Base-by-base conservation (phyloP, 2,329 filamentous ascomycete genomes). In the Pestalotiopsis sp. region DNA sequence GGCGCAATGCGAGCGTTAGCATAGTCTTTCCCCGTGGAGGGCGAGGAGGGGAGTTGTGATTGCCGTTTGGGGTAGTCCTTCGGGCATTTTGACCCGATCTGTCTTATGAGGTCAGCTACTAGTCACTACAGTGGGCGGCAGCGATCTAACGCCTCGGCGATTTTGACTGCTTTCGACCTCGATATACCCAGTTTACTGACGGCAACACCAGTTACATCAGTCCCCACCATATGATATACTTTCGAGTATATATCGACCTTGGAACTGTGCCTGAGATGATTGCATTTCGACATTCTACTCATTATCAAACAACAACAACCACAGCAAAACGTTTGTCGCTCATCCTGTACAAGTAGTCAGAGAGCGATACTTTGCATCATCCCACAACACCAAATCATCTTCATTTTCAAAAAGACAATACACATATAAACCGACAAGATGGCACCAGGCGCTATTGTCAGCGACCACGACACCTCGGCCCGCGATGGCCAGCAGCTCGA, bases 401-500 rank as follows among this genome's bases (percentile, higher is more conserved):
- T 20, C 36, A n/a, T 63, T 13, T n/a, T 38, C 38, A 9, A 7
- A 57, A 62, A 6, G 3, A 4, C 25, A 5, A 59, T 36, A 36
- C 31, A 27, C 27, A 36, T 6, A 27, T 49, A 36, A 25, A 52
- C 25, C 40, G 27, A 25, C 69, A 73, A 31, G 71, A 77, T 80
- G 78, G 78, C 78, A 69, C 76, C 78, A 17, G 76, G 75, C 38
- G 68, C 73, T 68, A 70, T 78, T 7, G 20, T 76, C n/a, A 36
- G 31, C 31, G 76, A 78, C 63, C 61, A 64, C 56, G 74, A 76
- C 63, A 71, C 72, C 56, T 71, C 67, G 67, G 71, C 36, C 71
- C 77, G 78, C 14, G 75, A 79, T 66, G 78, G 77, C 7, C 70
- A 67, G 57, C 66, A 73, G 62, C 81, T 89, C 58, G 85, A 87